Base-by-base conservation (phyloP, 192 early-diverging fungal species). In the Linnemannia zychae region DNA sequence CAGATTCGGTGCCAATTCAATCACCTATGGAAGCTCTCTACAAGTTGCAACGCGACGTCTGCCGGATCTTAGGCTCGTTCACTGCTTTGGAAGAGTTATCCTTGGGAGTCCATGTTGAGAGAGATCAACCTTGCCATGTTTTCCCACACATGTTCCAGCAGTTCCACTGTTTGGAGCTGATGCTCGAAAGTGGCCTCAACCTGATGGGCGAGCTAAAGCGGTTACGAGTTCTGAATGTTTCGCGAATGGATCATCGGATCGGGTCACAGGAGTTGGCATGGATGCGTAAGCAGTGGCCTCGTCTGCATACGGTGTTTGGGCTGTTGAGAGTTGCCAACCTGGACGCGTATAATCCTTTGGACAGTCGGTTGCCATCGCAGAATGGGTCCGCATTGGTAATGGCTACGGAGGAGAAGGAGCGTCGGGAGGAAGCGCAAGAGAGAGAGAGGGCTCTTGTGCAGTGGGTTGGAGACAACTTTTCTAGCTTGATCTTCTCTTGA, bases 211-310 rank as follows among this genome's bases (percentile, higher is more conserved):
- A 52, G 0, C n/a, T 81, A 24, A 75, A 71, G 52, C 36, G 57
- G 4, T 33, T 81, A 20, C 49, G 48, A 18, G 31, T 81, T 2
- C 38, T 81, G 50, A 69, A 71, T 24, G 67, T 81, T 4, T 57
- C 37, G 0, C 4, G 79, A 38, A 75, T 75, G 65, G 67, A 66
- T 17, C 73, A 81, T 53, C 72, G 67, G 4, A 71, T 81, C 15
- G 79, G 73, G 2, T 9, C 63, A 3, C 24, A 70, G 9, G 79
- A 81, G 31, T 0, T 75, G 5, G 28, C 60, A 49, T 72, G 71
- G 71, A 72, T 72, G 71, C 24, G 17, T 17, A 1, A 22, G 5
- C 28, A 49, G 0, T 72, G 71, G 71, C 71, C 71, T 4, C n/a
- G 34, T 5, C 49, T 72, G 13, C 37, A 49, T 7, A 31, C 28